These are phyloP conservation scores for Rhinocladiella mackenziei DNA, from an alignment of 2,329 filamentous ascomycete species.

Conservation along the genomic window DNA sequence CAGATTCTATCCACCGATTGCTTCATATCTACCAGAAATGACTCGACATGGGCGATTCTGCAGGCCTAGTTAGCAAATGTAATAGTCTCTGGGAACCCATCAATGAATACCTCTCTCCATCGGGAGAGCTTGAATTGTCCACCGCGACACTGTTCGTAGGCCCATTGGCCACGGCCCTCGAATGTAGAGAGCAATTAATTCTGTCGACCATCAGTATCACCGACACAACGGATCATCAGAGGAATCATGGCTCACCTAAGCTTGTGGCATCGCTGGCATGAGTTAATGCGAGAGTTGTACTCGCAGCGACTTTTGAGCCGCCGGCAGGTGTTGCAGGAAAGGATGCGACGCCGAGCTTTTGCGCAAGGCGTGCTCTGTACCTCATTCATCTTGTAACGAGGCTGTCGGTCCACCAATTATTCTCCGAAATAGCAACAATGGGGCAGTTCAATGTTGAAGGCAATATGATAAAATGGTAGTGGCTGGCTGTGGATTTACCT, in stretches of 20 bases:
- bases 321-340: slow-evolving; percentile 1
- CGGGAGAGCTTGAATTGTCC: neutral
- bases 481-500: too few relatives aligned
- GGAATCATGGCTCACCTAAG: neutral
- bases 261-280: slow-evolving; percentile 2
- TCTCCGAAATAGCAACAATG: too few relatives aligned
- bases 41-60: neutral
- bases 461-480: too few relatives aligned
- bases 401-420: too few relatives aligned
- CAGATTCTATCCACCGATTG: neutral
- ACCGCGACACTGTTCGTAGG: neutral
- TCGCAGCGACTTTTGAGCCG: slow-evolving; percentile 1
- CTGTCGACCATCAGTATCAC: neutral
- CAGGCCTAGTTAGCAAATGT: neutral
- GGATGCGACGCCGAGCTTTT: neutral
- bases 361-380: neutral
- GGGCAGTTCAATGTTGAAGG: too few relatives aligned
- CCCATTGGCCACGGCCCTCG: neutral
- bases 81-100: neutral
- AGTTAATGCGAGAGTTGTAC: neutral
- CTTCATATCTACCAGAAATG: neutral
- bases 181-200: neutral
- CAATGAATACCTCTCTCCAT: neutral
- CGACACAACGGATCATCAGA: neutral
- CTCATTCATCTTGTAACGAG: neutral